Evolutionary conservation across 345 rosid genomes (phyloP), one percentile per base, ranked within the genome.

Genomic region (Carallia brachiata): DNA sequence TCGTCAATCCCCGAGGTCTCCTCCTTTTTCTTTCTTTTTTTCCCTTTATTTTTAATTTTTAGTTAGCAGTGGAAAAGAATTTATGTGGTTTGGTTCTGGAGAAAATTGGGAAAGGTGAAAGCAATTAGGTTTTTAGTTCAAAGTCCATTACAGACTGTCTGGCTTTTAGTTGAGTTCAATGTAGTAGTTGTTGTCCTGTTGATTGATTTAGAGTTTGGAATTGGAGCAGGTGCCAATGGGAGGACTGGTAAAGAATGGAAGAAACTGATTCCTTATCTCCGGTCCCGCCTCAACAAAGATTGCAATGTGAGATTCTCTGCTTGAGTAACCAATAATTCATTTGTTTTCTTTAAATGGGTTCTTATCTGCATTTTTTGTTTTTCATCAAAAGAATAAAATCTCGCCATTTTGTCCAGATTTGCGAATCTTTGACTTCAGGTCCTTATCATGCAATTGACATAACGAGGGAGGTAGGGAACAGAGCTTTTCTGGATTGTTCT

Each of bases 391-490:
- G 54, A 15, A 16, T 36, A 16, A 39, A 16, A 60, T 32, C 44
- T 0, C 52, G 50, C 19, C 62, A 36, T 60, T 67, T 68, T 81
- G 75, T 53, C n/a, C 78, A 95, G 99, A 83, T 95, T 68, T 83
- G 82, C 8, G 97, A 95, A 77, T 86, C 92, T 0, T 75, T 95
- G 70, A 92, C 99, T 32, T 85, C 94, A 6, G 99, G 98, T 77
- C 99, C 98, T 75, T 84, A 81, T 76, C 92, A 95, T 86, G 99
- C 98, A 61, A 84, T 83, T 70, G 96, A 88, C 84, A 89, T 92
- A 61, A 95, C 98, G 3, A 90, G 99, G 78, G 98, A 90, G 91
- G 99, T 95, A 79, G 30, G 75, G 16, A 52, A 52, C 70, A 28
- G 18, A 52, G 47, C 36, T 28, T 27, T 62, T 74, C 60, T 23